A percentile compares a stretch with the other conserved stretches of the same genome.
phyloP scores from a whole-genome alignment of 1,284 basidiomycete genomes.

The Cutaneotrichosporon sp. region DNA sequence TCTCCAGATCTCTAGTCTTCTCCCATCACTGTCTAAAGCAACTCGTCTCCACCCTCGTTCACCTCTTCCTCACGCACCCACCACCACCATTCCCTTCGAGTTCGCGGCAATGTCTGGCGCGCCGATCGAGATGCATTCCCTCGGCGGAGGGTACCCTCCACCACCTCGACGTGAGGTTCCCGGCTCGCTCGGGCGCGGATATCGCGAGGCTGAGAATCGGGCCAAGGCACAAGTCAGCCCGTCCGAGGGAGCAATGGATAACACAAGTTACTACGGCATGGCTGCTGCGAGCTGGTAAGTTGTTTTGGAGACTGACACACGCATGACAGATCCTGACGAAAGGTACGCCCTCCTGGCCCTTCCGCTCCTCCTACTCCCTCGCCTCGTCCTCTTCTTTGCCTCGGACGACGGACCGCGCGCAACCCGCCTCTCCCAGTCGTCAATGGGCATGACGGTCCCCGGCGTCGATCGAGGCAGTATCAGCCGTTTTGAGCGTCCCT shows the following conservation, averaged over 20 bases:
- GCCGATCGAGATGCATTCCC: conserved; percentile 26
- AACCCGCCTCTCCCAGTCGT: conserved; percentile 18
- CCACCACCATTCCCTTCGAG: background rate
- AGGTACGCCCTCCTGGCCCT: conserved; percentile 45
- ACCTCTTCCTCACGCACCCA: background rate
- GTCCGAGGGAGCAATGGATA: conserved; percentile 42
- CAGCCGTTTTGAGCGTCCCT: conserved; percentile 39
- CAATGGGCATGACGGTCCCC: conserved; percentile 6
- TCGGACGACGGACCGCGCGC: conserved; percentile 26
- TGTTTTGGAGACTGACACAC: background rate
- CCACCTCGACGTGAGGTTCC: conserved; percentile 30
- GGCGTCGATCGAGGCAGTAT: conserved; percentile 24
- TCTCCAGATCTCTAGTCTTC: too few species aligned
- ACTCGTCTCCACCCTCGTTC: background rate
- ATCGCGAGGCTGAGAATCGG: conserved; percentile 43
- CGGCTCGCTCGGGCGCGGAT: conserved; percentile 34
- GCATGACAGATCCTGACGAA: conserved; percentile 8
- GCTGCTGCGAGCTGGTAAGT: conserved; percentile 44
- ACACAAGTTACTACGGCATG: conserved; percentile 38
- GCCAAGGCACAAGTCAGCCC: conserved; percentile 43
- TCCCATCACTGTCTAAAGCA: background rate
- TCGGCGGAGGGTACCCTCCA: conserved; percentile 23
- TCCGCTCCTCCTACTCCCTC: conserved; percentile 50
- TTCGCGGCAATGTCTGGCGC: background rate
- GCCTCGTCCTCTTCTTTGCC: conserved; percentile 51